A percentile compares a stretch with the other conserved stretches of the same genome.
Conservation (phyloP, 2,329 filamentous ascomycete genomes). For the Cladosporium phlei region DNA sequence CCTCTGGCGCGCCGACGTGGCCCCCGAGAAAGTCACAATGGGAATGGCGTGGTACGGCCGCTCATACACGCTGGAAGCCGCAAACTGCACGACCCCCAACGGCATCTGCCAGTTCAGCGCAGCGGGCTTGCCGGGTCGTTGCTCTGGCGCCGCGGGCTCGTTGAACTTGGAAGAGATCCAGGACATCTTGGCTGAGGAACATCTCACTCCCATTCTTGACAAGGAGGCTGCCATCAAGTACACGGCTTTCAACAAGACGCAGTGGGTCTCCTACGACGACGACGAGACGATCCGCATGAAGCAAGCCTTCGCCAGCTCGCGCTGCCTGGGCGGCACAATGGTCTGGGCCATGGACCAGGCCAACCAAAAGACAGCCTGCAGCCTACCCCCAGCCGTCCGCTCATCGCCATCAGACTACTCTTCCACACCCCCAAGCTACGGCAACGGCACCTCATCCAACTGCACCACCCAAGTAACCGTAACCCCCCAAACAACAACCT, state of each 20-base stretch:
- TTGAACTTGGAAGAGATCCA: constrained; percentile 22
- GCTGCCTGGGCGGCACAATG: constrained; percentile 27
- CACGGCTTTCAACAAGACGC: constrained; percentile 28
- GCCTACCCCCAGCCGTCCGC: neutral
- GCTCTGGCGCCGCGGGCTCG: constrained; percentile 22
- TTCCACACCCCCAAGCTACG: no score
- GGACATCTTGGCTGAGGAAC: constrained; percentile 18
- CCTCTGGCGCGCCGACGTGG: constrained; percentile 42
- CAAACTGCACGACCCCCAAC: constrained; percentile 17
- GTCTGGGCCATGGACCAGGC: constrained; percentile 25
- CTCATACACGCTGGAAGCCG: constrained; percentile 27
- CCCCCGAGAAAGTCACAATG: constrained; percentile 38
- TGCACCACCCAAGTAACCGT: no score
- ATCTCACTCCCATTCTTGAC: constrained; percentile 14
- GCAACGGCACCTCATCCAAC: no score
- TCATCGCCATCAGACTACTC: neutral
- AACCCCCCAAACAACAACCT: neutral
- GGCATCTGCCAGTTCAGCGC: constrained; percentile 17
- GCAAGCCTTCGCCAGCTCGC: constrained; percentile 28
- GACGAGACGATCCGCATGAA: constrained; percentile 33
- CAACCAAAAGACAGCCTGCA: constrained; percentile 5
- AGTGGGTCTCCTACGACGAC: constrained; percentile 40
- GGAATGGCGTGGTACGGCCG: constrained; percentile 46
- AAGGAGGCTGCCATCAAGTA: constrained; percentile 25
- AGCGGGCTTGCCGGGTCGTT: constrained; percentile 23